Evolutionary conservation across 2,329 filamentous ascomycete species (phyloP).

Genomic region (Calonectria multiphialidica): DNA sequence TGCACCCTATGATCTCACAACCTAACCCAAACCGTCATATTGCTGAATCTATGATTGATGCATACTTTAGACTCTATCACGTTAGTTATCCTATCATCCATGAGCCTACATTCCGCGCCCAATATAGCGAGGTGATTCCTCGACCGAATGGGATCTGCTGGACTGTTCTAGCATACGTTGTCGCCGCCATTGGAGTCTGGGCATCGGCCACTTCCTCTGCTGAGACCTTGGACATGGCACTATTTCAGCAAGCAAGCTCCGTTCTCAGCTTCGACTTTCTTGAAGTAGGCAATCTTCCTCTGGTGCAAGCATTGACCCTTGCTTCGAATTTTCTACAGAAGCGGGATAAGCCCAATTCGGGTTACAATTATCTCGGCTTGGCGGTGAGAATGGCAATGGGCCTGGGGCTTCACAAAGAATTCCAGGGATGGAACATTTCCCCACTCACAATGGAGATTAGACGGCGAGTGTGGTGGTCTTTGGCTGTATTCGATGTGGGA

Average conservation of each 20-base stretch:
- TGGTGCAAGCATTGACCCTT: slow-evolving; percentile 59
- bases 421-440: slow-evolving; percentile 47
- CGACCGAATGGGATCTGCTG: slow-evolving; percentile 47
- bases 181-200: slow-evolving; percentile 53
- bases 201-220: slow-evolving; percentile 36
- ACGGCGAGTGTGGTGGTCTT: slow-evolving; percentile 52
- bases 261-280: slow-evolving; percentile 56
- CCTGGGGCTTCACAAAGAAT: slow-evolving; percentile 62
- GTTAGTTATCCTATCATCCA: slow-evolving; percentile 60
- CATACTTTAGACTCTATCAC: slow-evolving; percentile 58
- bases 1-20: slow-evolving; percentile 37
- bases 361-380: slow-evolving; percentile 64
- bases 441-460: slow-evolving; percentile 51
- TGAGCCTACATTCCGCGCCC: slow-evolving; percentile 58
- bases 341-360: slow-evolving; percentile 62
- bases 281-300: slow-evolving; percentile 58
- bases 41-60: slow-evolving; percentile 48
- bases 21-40: slow-evolving; percentile 50
- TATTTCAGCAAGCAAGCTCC: slow-evolving; percentile 46
- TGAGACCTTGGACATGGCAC: slow-evolving; percentile 40
- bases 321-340: slow-evolving; percentile 64
- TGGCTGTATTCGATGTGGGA: slow-evolving; percentile 60
- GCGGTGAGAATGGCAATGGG: slow-evolving; percentile 63
- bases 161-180: slow-evolving; percentile 49
- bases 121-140: slow-evolving; percentile 48